Percentiles rank a stretch among this genome's conserved stretches.
phyloP scores from a whole-genome alignment of 2,329 filamentous ascomycete genomes.

The Pseudopyricularia cyperi region DNA sequence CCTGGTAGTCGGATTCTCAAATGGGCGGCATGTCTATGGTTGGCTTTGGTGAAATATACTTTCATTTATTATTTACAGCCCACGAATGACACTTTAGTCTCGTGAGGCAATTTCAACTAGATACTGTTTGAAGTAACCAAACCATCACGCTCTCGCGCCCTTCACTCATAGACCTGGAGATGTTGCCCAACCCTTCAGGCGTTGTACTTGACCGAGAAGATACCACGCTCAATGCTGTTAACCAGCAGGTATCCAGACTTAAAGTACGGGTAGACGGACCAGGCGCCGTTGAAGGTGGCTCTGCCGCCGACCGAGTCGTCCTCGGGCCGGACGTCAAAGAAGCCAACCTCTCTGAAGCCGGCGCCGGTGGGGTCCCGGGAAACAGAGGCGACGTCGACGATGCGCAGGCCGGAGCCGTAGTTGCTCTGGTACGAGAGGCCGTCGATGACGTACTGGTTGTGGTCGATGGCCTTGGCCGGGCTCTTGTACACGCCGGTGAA shows the following conservation, averaged over 20 bases:
- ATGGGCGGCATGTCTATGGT: too few species aligned
- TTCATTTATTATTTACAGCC: not conserved
- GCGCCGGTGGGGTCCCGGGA: conserved; percentile 21
- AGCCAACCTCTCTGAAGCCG: conserved; percentile 26
- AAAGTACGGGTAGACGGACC: conserved; percentile 30
- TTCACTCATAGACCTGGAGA: not conserved
- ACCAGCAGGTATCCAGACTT: conserved; percentile 21
- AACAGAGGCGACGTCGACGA: conserved; percentile 18
- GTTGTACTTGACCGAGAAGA: conserved; percentile 19
- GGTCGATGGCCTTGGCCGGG: conserved; percentile 24
- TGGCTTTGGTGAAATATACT: not conserved
- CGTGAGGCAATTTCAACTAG: not conserved
- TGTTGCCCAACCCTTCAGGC: not conserved
- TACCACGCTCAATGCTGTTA: conserved; percentile 33
- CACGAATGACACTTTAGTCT: not conserved
- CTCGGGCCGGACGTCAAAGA: conserved; percentile 34
- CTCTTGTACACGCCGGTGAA: conserved; percentile 24
- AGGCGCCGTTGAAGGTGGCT: conserved; percentile 25
- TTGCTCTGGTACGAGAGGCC: conserved; percentile 29
- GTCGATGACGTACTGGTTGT: conserved; percentile 29
- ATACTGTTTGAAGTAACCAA: not conserved
- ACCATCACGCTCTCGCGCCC: not conserved
- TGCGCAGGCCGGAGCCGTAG: conserved; percentile 27
- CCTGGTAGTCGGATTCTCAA: too few species aligned
- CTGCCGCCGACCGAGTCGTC: conserved; percentile 25